Evolutionary conservation across 129 eudicot species (phyloP), one percentile per base, ranked within the genome.

Genomic region (Logfia minima): DNA sequence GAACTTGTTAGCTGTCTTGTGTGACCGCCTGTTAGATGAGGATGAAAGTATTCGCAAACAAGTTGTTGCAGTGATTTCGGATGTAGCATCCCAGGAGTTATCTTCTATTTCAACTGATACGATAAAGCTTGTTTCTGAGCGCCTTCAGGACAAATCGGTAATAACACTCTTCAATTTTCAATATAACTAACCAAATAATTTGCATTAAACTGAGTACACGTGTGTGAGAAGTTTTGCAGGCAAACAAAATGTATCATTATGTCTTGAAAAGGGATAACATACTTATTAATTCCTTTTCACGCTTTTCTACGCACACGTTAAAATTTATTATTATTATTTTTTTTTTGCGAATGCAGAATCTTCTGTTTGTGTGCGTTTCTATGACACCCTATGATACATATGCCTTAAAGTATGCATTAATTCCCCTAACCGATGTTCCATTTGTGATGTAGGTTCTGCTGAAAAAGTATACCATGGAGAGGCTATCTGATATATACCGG

Each of bases 131-230:
- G 89, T 94, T 70, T 84, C 97, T 8, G 97, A 88, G 66, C 96
- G 86, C 71, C 94, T 94, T 53, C 87, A 92, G 48, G 99, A 94
- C 84, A 94, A 91, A 94, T 94, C 97, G 79, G 99, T 94, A 86
- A 76, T 71, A 74, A 8, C 26, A 28, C 19, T 51, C 23, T 68
- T 55, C 39, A 26, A 19, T 63, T 68, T 65, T 39, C 37, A 58
- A 56, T 80, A 19, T 35, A 61, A 59, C 70, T 52, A 63, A 70
- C 21, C 59, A 66, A 59, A 59, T 21, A 59, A 37, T 56, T 23
- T 56, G 70, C 75, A 55, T 66, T 31, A 7, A 51, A 66, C 31
- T 52, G 21, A 64, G 79, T 64, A 66, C 61, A 55, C 9, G 23
- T 55, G 60, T 63, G 17, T 28, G 35, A 29, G 35, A 64, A 64